Percentiles rank a stretch among this genome's conserved stretches.
Conservation (phyloP, 2,329 filamentous ascomycete genomes). For the Teratosphaeria epicoccoides region DNA sequence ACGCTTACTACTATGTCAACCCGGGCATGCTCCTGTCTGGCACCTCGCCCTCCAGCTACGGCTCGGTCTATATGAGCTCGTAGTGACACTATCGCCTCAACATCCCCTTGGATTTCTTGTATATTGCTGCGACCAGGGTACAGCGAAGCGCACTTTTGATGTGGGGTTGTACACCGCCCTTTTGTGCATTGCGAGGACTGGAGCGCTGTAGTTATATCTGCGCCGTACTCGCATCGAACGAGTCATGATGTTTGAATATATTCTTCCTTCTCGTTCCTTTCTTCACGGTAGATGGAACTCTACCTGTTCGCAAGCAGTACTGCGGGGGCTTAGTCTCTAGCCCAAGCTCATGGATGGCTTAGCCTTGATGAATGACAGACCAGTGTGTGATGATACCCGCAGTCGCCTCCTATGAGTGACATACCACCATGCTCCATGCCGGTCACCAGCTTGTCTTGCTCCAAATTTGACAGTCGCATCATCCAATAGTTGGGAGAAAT, state of each 20-base stretch:
- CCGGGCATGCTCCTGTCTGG: conserved; percentile 28
- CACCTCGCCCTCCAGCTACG: conserved; percentile 20
- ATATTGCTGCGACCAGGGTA: neutral
- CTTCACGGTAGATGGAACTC: neutral
- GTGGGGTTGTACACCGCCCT: neutral
- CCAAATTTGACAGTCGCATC: too few species aligned
- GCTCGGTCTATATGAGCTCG: conserved; percentile 18
- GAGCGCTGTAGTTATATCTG: neutral
- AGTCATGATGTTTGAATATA: neutral
- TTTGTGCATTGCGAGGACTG: neutral
- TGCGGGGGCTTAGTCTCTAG: too few species aligned
- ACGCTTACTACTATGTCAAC: conserved; percentile 27
- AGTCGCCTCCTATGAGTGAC: too few species aligned
- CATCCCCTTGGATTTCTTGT: neutral
- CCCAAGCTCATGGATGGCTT: too few species aligned
- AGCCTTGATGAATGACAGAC: too few species aligned
- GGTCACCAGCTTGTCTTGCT: too few species aligned
- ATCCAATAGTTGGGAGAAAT: too few species aligned
- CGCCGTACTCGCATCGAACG: neutral
- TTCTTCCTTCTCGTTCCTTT: neutral
- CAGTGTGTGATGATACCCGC: too few species aligned
- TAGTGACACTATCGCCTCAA: neutral
- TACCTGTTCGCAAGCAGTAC: too few species aligned
- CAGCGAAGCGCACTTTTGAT: neutral
- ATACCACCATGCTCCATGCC: too few species aligned